These are phyloP conservation scores for Desmodesmus armatus DNA, from an alignment of 139 green algal genomes.

Conservation along the genomic window DNA sequence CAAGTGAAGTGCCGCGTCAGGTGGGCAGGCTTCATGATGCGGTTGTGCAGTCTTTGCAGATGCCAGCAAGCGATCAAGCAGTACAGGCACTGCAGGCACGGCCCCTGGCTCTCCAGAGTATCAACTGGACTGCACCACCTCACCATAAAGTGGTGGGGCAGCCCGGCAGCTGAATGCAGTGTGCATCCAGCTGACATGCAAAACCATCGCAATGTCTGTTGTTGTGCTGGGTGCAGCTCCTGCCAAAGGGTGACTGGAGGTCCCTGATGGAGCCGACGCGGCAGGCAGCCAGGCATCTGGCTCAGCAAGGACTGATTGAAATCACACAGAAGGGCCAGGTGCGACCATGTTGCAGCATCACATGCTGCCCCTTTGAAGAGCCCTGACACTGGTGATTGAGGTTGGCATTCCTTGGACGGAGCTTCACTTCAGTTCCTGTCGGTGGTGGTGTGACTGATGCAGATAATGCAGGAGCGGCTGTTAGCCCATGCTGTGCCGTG, in stretches of 20 bases:
- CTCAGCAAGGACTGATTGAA: background rate
- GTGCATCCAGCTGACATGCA: background rate
- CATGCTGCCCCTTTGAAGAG: background rate
- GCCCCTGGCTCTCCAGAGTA: no score
- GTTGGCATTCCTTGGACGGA: background rate
- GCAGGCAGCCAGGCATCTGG: constrained; percentile 13
- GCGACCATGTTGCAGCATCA: background rate
- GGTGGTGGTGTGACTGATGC: background rate
- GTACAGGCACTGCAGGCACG: no score
- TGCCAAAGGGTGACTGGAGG: constrained; percentile 11
- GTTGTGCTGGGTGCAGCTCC: background rate
- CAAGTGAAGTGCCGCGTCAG: constrained; percentile 24
- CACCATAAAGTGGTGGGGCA: background rate
- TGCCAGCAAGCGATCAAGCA: background rate
- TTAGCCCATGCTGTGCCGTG: background rate
- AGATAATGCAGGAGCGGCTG: background rate
- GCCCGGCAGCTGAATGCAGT: background rate
- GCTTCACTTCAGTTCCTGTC: background rate
- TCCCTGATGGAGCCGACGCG: background rate
- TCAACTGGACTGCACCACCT: no score
- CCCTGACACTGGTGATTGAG: background rate
- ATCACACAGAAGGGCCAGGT: constrained; percentile 44
- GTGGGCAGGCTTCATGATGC: background rate
- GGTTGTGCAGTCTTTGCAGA: background rate
- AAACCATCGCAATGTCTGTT: background rate